These are phyloP conservation scores for Quercus bicolor DNA, from an alignment of 306 rosid species.

Conservation along the genomic window DNA sequence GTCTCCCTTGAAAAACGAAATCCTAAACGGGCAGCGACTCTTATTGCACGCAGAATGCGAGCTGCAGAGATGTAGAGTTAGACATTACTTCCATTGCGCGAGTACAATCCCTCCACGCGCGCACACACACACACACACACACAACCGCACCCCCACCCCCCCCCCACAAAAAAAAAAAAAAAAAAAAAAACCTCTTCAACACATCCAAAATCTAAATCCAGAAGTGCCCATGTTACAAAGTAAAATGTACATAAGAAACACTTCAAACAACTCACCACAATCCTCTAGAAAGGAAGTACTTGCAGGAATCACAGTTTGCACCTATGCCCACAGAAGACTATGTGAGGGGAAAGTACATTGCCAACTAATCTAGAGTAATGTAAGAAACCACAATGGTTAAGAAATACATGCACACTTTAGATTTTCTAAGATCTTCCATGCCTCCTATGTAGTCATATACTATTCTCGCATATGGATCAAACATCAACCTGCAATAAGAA, in stretches of 20 bases:
- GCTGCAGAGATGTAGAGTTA: constrained; percentile 48
- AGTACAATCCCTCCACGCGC: too few species aligned
- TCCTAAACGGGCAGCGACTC: constrained; percentile 85
- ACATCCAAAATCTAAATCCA: not conserved
- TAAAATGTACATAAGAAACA: not conserved
- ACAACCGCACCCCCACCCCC: not conserved
- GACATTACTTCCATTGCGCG: constrained; percentile 1
- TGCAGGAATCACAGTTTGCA: constrained; percentile 74
- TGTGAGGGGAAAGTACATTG: constrained; percentile 22
- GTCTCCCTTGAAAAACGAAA: constrained; percentile 76
- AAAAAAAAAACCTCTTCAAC: not conserved
- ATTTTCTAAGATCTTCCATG: constrained; percentile 60
- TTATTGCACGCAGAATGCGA: constrained; percentile 83
- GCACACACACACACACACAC: not conserved
- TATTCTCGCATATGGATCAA: constrained; percentile 62
- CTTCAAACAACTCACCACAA: constrained; percentile 59
- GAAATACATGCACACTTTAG: constrained; percentile 60
- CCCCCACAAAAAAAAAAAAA: not conserved
- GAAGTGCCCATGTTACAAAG: not conserved
- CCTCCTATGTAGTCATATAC: constrained; percentile 89
- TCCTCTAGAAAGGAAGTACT: constrained; percentile 75
- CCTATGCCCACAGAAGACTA: constrained; percentile 52
- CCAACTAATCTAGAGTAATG: constrained; percentile 23
- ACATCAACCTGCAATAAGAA: constrained; percentile 67
- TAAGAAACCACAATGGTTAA: constrained; percentile 32